These are phyloP conservation scores for Berberis thunbergii DNA, from an alignment of 164 flowering plant species.

Conservation along the genomic window DNA sequence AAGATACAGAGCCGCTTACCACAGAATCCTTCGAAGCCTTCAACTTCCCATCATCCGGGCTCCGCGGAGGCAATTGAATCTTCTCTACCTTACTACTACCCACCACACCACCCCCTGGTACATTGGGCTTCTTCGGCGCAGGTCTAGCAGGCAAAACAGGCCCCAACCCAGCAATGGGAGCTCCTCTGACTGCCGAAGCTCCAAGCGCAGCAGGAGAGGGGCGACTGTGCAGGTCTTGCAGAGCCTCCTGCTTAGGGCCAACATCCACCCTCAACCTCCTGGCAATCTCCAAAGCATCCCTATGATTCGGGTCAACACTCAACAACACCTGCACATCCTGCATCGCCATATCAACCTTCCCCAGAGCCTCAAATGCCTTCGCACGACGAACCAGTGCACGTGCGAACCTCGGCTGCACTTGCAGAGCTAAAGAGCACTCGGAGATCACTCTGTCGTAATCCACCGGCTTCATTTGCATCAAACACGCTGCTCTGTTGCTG, in stretches of 20 bases:
- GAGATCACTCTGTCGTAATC: slow-evolving; percentile 71
- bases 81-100: slow-evolving; percentile 42
- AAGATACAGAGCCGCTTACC: slow-evolving; percentile 9
- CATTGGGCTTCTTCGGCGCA: slow-evolving; percentile 38
- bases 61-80: slow-evolving; percentile 19
- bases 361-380: slow-evolving; percentile 75
- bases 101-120: slow-evolving; percentile 18
- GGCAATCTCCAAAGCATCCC: slow-evolving; percentile 76
- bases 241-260: slow-evolving; percentile 69
- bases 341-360: slow-evolving; percentile 85
- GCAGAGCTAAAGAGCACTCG: slow-evolving; percentile 83
- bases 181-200: slow-evolving; percentile 92
- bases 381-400: slow-evolving; percentile 90
- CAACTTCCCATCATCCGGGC: slow-evolving; percentile 42
- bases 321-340: slow-evolving; percentile 66
- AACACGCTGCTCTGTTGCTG: slow-evolving; percentile 93
- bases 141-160: slow-evolving; percentile 90
- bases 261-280: slow-evolving; percentile 52
- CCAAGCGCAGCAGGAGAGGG: slow-evolving; percentile 99
- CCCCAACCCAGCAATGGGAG: slow-evolving; percentile 81
- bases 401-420: slow-evolving; percentile 64
- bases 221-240: slow-evolving; percentile 83
- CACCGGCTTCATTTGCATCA: slow-evolving; percentile 97
- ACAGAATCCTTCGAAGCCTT: slow-evolving; percentile 44
- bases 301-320: slow-evolving; percentile 55